Evolutionary conservation across 23 red algal genomes (phyloP).

Genomic region (Gracilaria caudata): DNA sequence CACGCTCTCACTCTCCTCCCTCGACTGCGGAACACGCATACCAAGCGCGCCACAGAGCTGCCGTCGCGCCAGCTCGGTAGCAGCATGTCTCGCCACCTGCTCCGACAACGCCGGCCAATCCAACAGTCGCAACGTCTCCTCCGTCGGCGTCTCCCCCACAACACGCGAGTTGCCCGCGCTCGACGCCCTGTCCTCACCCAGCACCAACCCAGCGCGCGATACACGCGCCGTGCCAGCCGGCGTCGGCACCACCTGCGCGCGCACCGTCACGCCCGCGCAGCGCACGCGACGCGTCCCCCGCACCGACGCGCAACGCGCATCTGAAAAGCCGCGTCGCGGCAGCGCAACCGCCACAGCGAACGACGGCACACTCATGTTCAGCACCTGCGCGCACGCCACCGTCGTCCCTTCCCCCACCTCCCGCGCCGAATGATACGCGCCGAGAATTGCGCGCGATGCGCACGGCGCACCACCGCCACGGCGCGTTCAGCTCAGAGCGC

Average conservation of each 20-base stretch:
- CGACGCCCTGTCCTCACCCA: background rate
- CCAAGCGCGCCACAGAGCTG: background rate
- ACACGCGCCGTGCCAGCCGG: background rate
- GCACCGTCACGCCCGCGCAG: too few relatives aligned
- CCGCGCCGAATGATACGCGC: too few relatives aligned
- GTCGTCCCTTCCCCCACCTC: too few relatives aligned
- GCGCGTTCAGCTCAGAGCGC: too few relatives aligned
- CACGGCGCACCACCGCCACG: too few relatives aligned
- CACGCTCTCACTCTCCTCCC: constrained; percentile 41
- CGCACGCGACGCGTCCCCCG: too few relatives aligned
- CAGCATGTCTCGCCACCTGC: constrained; percentile 35
- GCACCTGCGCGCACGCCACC: too few relatives aligned
- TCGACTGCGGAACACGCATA: constrained; percentile 26
- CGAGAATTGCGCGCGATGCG: too few relatives aligned
- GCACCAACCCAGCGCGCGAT: background rate
- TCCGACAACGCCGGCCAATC: constrained; percentile 71
- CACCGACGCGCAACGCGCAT: too few relatives aligned
- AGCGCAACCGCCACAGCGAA: too few relatives aligned
- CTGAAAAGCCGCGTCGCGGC: too few relatives aligned
- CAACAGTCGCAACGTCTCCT: constrained; percentile 65
- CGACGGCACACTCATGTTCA: too few relatives aligned
- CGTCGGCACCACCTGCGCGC: background rate
- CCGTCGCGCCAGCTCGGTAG: constrained; percentile 48
- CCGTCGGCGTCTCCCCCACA: background rate
- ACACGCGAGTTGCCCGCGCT: background rate